A percentile compares a stretch with the other conserved stretches of the same genome.
Conservation (phyloP, 768 basidiomycete genomes). For the Hemileccinum rubropunctum region DNA sequence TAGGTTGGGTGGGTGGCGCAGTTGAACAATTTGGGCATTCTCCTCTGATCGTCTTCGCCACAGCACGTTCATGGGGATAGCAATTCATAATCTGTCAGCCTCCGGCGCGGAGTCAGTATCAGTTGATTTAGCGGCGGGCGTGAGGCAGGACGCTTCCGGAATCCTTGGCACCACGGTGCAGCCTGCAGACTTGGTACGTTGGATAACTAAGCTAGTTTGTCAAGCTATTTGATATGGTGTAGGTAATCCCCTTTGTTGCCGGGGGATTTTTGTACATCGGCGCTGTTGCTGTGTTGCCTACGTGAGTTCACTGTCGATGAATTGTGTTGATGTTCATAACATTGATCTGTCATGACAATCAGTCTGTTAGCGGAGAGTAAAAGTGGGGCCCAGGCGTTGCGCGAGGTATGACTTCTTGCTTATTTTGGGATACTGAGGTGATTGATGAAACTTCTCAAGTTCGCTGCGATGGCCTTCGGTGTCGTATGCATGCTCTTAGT, state of each 20-base stretch:
- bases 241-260: slow-evolving; percentile 89
- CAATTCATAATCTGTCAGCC: slow-evolving; percentile 73
- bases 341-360: slow-evolving; percentile 14
- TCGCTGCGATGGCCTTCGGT: slow-evolving; percentile 88
- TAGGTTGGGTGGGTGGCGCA: slow-evolving; percentile 32
- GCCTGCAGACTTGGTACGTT: slow-evolving; percentile 74
- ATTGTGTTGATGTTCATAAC: slow-evolving; percentile 5
- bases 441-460: slow-evolving; percentile 47
- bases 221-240: slow-evolving; percentile 13
- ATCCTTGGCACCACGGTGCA: slow-evolving; percentile 81
- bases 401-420: slow-evolving; percentile 55
- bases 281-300: slow-evolving; percentile 87
- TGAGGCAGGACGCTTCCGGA: slow-evolving; percentile 73
- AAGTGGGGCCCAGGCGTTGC: slow-evolving; percentile 83
- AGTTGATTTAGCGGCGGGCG: slow-evolving; percentile 69
- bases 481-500: slow-evolving; percentile 91
- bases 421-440: slow-evolving; percentile 13
- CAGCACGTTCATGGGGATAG: slow-evolving; percentile 87
- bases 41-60: slow-evolving; percentile 1
- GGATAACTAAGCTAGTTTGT: slow-evolving; percentile 10
- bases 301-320: slow-evolving; percentile 49
- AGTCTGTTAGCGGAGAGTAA: slow-evolving; percentile 87
- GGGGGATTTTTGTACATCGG: slow-evolving; percentile 94
- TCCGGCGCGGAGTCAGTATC: slow-evolving; percentile 39
- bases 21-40: slow-evolving; percentile 3